Evolutionary conservation across 108 stramenopile genomes (phyloP).

Genomic region (Schizochytrium sp.): DNA sequence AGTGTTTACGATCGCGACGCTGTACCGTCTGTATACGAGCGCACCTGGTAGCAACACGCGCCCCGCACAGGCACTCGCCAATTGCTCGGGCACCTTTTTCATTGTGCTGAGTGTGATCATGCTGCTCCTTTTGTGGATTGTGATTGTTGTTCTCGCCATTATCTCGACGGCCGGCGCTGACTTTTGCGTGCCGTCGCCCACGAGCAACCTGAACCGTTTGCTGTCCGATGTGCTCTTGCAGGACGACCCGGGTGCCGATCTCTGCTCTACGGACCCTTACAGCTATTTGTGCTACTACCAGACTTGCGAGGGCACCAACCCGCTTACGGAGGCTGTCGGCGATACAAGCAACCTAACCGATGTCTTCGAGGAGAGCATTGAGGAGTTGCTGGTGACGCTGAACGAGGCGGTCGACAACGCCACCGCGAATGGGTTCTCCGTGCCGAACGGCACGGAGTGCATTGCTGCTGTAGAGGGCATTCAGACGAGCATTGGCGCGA

Average conservation of each 20-base stretch:
- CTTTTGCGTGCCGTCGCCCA: neutral
- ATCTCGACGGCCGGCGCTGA: neutral
- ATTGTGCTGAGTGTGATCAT: neutral
- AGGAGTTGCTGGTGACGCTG: neutral
- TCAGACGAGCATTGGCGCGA: too few species aligned
- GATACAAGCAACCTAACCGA: neutral
- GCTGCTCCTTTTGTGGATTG: neutral
- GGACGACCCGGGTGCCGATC: neutral
- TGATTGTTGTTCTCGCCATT: neutral
- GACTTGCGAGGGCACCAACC: slow-evolving; percentile 2
- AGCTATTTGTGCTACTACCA: neutral
- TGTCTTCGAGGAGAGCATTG: neutral
- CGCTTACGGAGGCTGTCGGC: neutral
- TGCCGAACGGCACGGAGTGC: neutral
- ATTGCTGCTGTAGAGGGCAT: neutral
- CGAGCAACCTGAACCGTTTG: neutral
- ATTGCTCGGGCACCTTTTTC: neutral
- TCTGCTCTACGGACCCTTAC: neutral
- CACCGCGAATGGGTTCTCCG: too few species aligned
- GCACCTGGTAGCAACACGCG: neutral
- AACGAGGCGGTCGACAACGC: neutral
- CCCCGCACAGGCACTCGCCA: neutral
- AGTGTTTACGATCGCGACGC: neutral
- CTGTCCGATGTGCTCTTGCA: neutral
- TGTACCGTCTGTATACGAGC: neutral